A percentile compares a stretch with the other conserved stretches of the same genome.
These are phyloP conservation scores for Arbutus unedo DNA, from an alignment of 148 eudicot species.

Conservation along the genomic window DNA sequence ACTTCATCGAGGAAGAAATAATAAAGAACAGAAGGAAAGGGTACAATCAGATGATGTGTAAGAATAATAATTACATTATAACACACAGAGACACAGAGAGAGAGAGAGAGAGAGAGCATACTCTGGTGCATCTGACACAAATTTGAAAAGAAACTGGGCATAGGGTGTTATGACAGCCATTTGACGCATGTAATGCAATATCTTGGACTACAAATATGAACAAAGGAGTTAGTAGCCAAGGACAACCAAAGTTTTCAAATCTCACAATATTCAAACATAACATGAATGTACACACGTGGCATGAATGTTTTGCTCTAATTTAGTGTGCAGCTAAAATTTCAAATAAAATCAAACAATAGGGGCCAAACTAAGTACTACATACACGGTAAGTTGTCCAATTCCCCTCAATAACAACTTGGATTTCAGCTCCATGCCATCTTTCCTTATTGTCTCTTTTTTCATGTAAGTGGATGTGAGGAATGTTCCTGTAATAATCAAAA, in stretches of 20 bases:
- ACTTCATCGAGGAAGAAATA: slow-evolving; percentile 36
- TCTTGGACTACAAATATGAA: slow-evolving; percentile 74
- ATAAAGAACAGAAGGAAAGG: not conserved
- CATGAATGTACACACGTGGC: not conserved
- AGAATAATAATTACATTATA: not conserved
- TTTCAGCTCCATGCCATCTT: slow-evolving; percentile 98
- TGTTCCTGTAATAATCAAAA: slow-evolving; percentile 49
- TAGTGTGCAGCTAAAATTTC: not conserved
- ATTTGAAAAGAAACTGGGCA: slow-evolving; percentile 89
- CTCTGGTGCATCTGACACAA: slow-evolving; percentile 88
- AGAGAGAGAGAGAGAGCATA: slow-evolving; percentile 39
- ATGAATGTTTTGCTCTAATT: not conserved
- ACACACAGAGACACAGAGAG: slow-evolving; percentile 3
- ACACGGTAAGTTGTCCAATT: slow-evolving; percentile 99
- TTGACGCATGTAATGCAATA: slow-evolving; percentile 98
- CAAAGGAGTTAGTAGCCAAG: slow-evolving; percentile 3
- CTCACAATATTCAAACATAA: not conserved
- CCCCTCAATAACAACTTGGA: slow-evolving; percentile 97
- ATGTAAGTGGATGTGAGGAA: slow-evolving; percentile 91
- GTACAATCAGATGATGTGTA: slow-evolving; percentile 4
- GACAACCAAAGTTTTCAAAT: not conserved
- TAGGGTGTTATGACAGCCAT: slow-evolving; percentile 99
- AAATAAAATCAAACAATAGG: not conserved
- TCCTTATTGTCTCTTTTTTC: slow-evolving; percentile 77
- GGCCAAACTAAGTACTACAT: slow-evolving; percentile 24